Conservation (phyloP, 495 filamentous ascomycete genomes). For the Penicillium lividum region DNA sequence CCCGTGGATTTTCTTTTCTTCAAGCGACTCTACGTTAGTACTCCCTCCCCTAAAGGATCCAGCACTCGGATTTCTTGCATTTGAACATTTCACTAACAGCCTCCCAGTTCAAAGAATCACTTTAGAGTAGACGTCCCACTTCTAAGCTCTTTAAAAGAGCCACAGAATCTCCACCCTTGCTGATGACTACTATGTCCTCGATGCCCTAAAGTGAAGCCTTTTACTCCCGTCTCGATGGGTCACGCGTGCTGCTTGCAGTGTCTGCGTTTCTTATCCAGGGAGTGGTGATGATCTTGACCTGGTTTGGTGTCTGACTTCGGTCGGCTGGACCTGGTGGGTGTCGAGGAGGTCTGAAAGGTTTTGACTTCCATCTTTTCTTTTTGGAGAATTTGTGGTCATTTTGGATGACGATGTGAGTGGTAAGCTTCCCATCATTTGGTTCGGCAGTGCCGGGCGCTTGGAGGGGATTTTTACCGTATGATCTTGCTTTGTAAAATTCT, state of each 20-base stretch:
- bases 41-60: conserved; percentile 34
- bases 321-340: conserved; percentile 64
- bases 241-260: conserved; percentile 31
- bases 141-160: conserved; percentile 78
- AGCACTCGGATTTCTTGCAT: conserved; percentile 5
- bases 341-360: conserved; percentile 72
- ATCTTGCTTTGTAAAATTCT: too few relatives aligned
- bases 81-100: conserved; percentile 33
- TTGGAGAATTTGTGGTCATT: conserved; percentile 9
- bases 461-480: background rate
- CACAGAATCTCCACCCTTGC: conserved; percentile 75
- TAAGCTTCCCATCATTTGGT: background rate
- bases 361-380: conserved; percentile 13
- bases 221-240: conserved; percentile 56
- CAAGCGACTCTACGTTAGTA: conserved; percentile 68
- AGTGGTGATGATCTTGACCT: conserved; percentile 76
- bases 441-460: background rate
- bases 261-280: conserved; percentile 51
- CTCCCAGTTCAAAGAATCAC: conserved; percentile 76
- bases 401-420: conserved; percentile 25
- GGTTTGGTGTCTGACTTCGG: conserved; percentile 62
- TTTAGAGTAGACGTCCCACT: conserved; percentile 83
- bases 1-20: conserved; percentile 36
- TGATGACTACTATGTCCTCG: conserved; percentile 69
- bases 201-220: conserved; percentile 71